Evolutionary conservation across 176 grass and related monocot species (phyloP), one percentile per base, ranked within the genome.

Genomic region (Raddia distichophylla): DNA sequence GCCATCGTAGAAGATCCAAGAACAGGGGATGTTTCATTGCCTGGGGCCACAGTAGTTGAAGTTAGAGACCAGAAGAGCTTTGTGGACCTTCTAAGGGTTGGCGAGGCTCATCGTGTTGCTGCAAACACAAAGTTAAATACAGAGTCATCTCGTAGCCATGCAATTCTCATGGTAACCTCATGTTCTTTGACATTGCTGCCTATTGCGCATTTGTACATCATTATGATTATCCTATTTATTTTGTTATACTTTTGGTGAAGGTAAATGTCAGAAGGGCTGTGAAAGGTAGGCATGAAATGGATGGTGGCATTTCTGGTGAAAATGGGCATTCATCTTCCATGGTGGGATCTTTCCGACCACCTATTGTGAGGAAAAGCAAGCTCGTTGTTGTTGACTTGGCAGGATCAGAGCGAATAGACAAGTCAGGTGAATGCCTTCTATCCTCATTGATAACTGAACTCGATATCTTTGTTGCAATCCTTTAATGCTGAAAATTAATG

Each of bases 61-160:
- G 75, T 99, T 71, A 93, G 93, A 85, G 91, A 99, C 65, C 97
- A 99, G 42, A 99, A 85, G 78, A 96, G 91, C 79, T 96, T 99
- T 84, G 67, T 99, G 54, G 97, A 99, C 9, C 89, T 99, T 86
- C 52, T 99, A 74, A 99, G 93, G 86, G 34, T 99, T 73, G 97
- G 97, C 55, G 97, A 99, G 85, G 91, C 89, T 76, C 93, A 99
- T 77, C 88, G 97, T n/a, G 85, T 88, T 82, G 97, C 97, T 74
- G 93, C 97, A 82, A 99, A 99, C 84, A 99, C 97, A 20, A 99
- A 96, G 64, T 73, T 99, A 70, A 99, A 99, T 66, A 99, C 97
- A 51, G 97, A 99, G 53, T 99, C 97, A 77, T 99, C 97, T 62
- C 93, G 97, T 35, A 99, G 97, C 69, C 97, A 99, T 82, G 97